Percentiles rank a stretch among this genome's conserved stretches.
phyloP scores from a whole-genome alignment of 1,284 basidiomycete species.

The Flammula alnicola region DNA sequence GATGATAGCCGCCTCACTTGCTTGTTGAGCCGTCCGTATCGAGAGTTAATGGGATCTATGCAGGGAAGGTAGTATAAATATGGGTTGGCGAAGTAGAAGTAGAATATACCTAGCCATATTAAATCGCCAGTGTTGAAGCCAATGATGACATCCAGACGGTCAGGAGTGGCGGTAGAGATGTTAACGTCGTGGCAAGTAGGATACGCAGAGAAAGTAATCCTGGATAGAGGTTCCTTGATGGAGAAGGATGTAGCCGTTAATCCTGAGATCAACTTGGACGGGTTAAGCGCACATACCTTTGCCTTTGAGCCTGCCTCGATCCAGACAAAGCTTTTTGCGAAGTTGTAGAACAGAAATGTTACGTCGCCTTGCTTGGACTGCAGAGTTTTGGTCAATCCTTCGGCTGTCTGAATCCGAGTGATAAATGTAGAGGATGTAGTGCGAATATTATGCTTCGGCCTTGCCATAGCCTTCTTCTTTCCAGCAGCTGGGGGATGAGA shows the following conservation, averaged over 20 bases:
- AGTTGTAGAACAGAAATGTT: constrained; percentile 85
- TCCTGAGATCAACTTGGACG: constrained; percentile 5
- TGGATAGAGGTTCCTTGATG: constrained; percentile 80
- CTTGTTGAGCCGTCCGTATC: constrained; percentile 93
- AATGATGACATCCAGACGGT: constrained; percentile 88
- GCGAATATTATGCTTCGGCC: constrained; percentile 87
- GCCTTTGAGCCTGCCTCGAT: constrained; percentile 77
- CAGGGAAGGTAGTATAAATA: not conserved
- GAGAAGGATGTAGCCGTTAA: not conserved
- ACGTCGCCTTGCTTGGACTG: constrained; percentile 82
- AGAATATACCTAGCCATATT: constrained; percentile 80
- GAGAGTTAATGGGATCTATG: constrained; percentile 82
- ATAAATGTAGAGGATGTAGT: constrained; percentile 91
- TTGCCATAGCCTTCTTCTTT: constrained; percentile 67
- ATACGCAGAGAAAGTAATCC: constrained; percentile 84
- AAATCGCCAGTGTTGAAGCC: constrained; percentile 94
- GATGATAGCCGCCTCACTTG: constrained; percentile 52
- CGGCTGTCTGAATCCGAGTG: constrained; percentile 79
- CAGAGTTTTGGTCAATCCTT: constrained; percentile 76
- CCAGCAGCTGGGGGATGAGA: constrained; percentile 45
- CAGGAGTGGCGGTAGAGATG: constrained; percentile 72
- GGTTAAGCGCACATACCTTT: constrained; percentile 57
- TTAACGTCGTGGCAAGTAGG: constrained; percentile 94
- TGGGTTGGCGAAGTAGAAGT: constrained; percentile 3
- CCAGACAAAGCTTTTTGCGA: constrained; percentile 82